These are phyloP conservation scores for Pseudonectria buxi DNA, from an alignment of 2,329 filamentous ascomycete species.

Conservation along the genomic window DNA sequence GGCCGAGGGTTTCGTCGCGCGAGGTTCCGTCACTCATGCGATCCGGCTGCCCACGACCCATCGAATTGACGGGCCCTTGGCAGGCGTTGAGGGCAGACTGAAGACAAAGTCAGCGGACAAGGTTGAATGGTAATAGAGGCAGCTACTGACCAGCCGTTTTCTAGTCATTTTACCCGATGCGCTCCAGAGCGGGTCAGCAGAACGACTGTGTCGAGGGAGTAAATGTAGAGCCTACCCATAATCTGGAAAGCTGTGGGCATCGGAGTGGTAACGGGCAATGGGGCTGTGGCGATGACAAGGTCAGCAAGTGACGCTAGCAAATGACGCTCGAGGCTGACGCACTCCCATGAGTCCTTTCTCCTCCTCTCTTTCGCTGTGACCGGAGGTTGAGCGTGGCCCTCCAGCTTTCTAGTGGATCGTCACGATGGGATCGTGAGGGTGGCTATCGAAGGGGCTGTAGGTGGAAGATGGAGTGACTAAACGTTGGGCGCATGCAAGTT, in stretches of 20 bases:
- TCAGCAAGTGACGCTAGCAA: neutral
- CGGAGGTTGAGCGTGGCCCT: constrained; percentile 16
- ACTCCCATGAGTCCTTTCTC: constrained; percentile 26
- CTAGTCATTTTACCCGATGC: constrained; percentile 16
- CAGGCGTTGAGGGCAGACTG: constrained; percentile 19
- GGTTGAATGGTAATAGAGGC: neutral
- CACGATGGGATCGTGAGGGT: constrained; percentile 11
- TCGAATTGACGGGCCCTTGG: constrained; percentile 15
- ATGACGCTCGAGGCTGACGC: constrained; percentile 13
- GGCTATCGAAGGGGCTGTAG: neutral
- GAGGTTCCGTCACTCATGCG: constrained; percentile 1
- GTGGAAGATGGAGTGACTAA: neutral
- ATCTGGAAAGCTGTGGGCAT: constrained; percentile 34
- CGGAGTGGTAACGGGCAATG: constrained; percentile 28
- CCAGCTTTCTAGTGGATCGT: constrained; percentile 22
- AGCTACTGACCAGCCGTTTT: constrained; percentile 18
- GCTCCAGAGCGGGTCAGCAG: constrained; percentile 19
- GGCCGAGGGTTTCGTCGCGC: constrained; percentile 6
- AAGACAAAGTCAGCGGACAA: constrained; percentile 7
- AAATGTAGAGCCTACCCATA: constrained; percentile 31
- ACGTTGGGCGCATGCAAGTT: neutral
- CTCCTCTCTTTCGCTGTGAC: constrained; percentile 14
- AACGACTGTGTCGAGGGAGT: constrained; percentile 4
- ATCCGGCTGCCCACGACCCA: constrained; percentile 4
- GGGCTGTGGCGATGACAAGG: constrained; percentile 19